Conservation (phyloP, 1,139 yeast species). For the Geotrichum reessii region DNA sequence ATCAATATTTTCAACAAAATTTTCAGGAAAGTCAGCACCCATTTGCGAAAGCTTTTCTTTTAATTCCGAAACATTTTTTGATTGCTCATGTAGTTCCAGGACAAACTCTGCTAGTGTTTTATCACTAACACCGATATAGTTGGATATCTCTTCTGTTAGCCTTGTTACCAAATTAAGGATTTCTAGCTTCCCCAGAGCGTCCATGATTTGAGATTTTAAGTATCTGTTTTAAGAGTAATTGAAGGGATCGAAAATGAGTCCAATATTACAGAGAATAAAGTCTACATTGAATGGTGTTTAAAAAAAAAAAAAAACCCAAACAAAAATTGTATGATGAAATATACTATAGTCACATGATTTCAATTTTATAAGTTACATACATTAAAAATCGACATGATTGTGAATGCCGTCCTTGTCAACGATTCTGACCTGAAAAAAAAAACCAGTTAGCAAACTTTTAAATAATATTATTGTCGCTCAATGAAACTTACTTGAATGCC, state of each 20-base stretch:
- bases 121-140: constrained; percentile 35
- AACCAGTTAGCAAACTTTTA: not conserved
- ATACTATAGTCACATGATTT: constrained; percentile 12
- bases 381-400: constrained; percentile 17
- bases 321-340: not conserved
- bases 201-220: constrained; percentile 20
- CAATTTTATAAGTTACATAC: not conserved
- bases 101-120: constrained; percentile 55
- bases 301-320: not conserved
- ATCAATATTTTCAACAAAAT: constrained; percentile 40
- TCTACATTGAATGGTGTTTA: not conserved
- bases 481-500: constrained; percentile 51
- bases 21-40: constrained; percentile 58
- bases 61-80: constrained; percentile 39
- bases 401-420: constrained; percentile 17
- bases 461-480: not conserved
- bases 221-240: not conserved
- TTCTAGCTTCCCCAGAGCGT: constrained; percentile 33
- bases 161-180: constrained; percentile 34
- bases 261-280: not conserved
- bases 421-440: constrained; percentile 8
- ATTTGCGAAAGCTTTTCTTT: constrained; percentile 44
- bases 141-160: constrained; percentile 34
- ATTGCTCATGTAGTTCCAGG: constrained; percentile 43
- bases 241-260: not conserved